A percentile compares a stretch with the other conserved stretches of the same genome.
phyloP scores from a whole-genome alignment of 2,329 filamentous ascomycete species.

The Hypoxylon sp. region DNA sequence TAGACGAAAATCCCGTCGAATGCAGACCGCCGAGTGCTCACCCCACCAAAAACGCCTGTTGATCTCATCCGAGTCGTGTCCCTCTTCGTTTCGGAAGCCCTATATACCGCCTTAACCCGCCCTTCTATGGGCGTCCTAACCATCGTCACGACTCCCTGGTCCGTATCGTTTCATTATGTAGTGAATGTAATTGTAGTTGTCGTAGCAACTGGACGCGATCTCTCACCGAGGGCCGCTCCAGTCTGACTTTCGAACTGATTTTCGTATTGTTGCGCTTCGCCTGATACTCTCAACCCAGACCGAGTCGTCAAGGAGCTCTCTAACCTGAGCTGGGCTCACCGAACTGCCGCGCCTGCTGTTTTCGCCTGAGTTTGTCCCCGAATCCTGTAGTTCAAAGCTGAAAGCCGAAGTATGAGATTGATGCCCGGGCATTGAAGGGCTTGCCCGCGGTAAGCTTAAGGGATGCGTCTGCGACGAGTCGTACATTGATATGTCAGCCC shows the following conservation, averaged over 20 bases:
- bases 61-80: slow-evolving; percentile 45
- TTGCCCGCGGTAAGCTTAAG: slow-evolving; percentile 68
- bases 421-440: slow-evolving; percentile 58
- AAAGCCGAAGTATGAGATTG: slow-evolving; percentile 68
- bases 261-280: slow-evolving; percentile 81
- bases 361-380: slow-evolving; percentile 55
- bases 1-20: slow-evolving; percentile 34
- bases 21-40: slow-evolving; percentile 29
- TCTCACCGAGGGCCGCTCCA: slow-evolving; percentile 47
- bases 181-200: slow-evolving; percentile 17
- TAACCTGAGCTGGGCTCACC: slow-evolving; percentile 82
- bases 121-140: slow-evolving; percentile 3
- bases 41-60: slow-evolving; percentile 39
- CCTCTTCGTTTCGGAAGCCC: slow-evolving; percentile 24
- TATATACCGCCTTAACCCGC: slow-evolving; percentile 31
- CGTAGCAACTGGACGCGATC: neutral
- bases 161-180: slow-evolving; percentile 31
- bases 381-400: slow-evolving; percentile 71
- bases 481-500: slow-evolving; percentile 62
- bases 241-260: slow-evolving; percentile 58
- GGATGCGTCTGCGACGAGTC: slow-evolving; percentile 65
- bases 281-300: slow-evolving; percentile 95
- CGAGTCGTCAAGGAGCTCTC: slow-evolving; percentile 88
- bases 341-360: slow-evolving; percentile 76
- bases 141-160: slow-evolving; percentile 13